These are phyloP conservation scores for Lasiodiplodia theobromae DNA, from an alignment of 2,329 filamentous ascomycete species.

Conservation along the genomic window DNA sequence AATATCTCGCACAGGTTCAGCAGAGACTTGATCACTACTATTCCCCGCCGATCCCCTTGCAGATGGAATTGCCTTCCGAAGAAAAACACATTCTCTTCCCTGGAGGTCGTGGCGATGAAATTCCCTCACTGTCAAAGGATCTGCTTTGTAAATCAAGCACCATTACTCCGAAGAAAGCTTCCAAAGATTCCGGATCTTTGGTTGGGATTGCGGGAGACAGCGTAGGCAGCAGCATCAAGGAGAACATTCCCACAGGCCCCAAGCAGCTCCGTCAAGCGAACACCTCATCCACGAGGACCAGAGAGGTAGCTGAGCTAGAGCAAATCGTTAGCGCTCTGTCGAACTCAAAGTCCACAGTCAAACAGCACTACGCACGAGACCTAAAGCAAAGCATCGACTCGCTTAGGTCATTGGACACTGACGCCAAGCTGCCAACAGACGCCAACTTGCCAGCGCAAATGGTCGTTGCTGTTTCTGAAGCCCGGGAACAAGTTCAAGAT, in stretches of 20 bases:
- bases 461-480: not conserved
- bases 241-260: not conserved
- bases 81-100: not conserved
- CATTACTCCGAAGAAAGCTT: not conserved
- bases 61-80: not conserved
- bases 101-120: not conserved
- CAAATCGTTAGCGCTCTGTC: not conserved
- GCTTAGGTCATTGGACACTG: not conserved
- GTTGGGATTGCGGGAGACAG: not conserved
- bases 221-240: not conserved
- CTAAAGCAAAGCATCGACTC: constrained; percentile 20
- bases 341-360: not conserved
- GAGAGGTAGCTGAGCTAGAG: not conserved
- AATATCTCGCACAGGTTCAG: constrained; percentile 56
- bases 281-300: not conserved
- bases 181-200: not conserved
- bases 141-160: not conserved
- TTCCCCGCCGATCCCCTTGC: not conserved
- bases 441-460: not conserved
- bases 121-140: not conserved
- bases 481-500: not conserved
- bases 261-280: not conserved
- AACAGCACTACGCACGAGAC: constrained; percentile 9
- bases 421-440: not conserved
- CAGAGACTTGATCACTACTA: constrained; percentile 41